Conservation (phyloP, 2,329 filamentous ascomycete genomes). For the Colletotrichum spaethianum region DNA sequence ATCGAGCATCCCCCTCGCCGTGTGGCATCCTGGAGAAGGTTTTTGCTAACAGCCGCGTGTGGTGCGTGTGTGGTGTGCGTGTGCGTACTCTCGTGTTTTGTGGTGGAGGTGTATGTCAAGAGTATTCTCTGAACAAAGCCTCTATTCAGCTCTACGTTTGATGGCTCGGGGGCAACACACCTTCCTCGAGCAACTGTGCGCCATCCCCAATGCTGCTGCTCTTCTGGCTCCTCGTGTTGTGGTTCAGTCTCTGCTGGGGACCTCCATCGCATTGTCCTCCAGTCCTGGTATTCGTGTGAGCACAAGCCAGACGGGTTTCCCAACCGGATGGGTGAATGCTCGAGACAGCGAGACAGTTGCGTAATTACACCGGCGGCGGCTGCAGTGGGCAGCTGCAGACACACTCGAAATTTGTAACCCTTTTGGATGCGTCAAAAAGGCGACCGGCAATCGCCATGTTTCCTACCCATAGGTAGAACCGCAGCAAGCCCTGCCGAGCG, state of each 20-base stretch:
- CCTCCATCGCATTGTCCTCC: neutral
- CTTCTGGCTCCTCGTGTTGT: neutral
- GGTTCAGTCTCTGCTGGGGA: neutral
- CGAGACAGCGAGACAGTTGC: neutral
- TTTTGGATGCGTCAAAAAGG: neutral
- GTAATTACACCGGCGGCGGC: neutral
- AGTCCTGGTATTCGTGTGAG: neutral
- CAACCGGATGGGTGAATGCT: neutral
- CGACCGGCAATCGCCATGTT: neutral
- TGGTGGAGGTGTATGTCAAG: neutral
- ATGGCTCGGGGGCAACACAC: neutral
- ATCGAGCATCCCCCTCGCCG: slow-evolving; percentile 34
- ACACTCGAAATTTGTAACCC: neutral
- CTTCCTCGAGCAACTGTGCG: neutral
- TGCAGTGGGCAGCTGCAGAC: neutral
- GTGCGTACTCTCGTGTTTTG: slow-evolving; percentile 10
- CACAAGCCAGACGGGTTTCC: neutral
- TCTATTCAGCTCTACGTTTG: slow-evolving; percentile 2
- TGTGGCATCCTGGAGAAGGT: slow-evolving; percentile 28
- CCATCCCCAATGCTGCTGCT: neutral
- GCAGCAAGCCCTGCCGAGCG: neutral
- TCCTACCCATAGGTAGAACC: neutral
- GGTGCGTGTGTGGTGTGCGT: neutral
- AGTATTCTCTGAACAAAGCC: neutral
- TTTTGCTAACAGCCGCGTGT: slow-evolving; percentile 11